phyloP scores from a whole-genome alignment of 2,329 filamentous ascomycete genomes.

The Cryphonectria radicalis region DNA sequence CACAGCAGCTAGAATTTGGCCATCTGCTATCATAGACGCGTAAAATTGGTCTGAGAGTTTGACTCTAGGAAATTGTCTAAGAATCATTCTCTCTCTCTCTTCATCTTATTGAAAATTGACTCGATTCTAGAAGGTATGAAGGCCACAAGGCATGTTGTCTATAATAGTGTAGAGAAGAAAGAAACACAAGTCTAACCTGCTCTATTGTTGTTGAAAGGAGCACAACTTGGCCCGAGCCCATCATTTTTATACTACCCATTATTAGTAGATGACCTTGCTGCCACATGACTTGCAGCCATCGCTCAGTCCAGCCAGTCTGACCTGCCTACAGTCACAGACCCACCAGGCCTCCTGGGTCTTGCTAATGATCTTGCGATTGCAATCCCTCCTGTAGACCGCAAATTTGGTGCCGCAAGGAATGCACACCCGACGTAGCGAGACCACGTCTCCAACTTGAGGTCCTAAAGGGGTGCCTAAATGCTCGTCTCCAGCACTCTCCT shows the following conservation, averaged over 20 bases:
- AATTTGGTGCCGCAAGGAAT: slow-evolving; percentile 25
- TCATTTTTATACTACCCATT: background rate
- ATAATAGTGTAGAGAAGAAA: background rate
- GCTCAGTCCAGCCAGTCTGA: slow-evolving; percentile 19
- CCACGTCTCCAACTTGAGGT: slow-evolving; percentile 18
- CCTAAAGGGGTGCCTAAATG: background rate
- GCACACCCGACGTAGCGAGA: slow-evolving; percentile 25
- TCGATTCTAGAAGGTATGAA: background rate
- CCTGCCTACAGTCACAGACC: slow-evolving; percentile 24
- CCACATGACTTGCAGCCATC: slow-evolving; percentile 22
- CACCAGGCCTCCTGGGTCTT: slow-evolving; percentile 22
- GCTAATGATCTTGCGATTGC: slow-evolving; percentile 29
- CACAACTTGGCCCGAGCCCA: background rate
- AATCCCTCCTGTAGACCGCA: slow-evolving; percentile 23
- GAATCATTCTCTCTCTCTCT: background rate
- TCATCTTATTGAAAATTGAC: background rate
- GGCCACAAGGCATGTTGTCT: background rate
- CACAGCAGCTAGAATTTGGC: background rate
- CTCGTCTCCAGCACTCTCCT: background rate
- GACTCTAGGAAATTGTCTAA: background rate
- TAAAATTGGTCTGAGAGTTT: background rate
- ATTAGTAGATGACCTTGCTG: slow-evolving; percentile 26
- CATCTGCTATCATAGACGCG: background rate
- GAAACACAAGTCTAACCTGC: background rate
- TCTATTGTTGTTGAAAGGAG: background rate